Evolutionary conservation across 352 stramenopile genomes (phyloP), one percentile per base, ranked within the genome.

Genomic region (Ophiocytium majus): DNA sequence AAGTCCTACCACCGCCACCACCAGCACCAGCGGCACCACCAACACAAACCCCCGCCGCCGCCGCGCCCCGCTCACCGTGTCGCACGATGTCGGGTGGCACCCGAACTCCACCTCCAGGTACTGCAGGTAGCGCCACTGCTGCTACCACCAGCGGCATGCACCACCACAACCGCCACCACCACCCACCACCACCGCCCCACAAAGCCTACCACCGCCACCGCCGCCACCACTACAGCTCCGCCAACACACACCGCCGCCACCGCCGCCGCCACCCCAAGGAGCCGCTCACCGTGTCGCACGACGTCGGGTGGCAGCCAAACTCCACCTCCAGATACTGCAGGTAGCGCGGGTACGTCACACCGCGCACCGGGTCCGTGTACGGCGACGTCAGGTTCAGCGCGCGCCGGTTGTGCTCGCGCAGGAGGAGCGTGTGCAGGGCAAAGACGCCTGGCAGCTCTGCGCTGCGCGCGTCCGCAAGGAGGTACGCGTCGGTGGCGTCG

Each of bases 391-490:
- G 32, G 37, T 83, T 63, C n/a, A 43, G 33, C 35, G 71, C 85
- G 79, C 81, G 82, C 0, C 81, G 57, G 33, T 89, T 89, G 81
- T 89, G 85, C 36, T 86, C 81, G 33, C 66, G 35, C 80, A 89
- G 75, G 17, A 89, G 81, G 36, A 89, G 23, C 19, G 57, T 83
- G 74, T 81, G 66, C 32, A 89, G 81, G 34, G 85, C 85, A 33
- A 89, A 82, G 1, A 81, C 86, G 9, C 85, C 80, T 0, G 85
- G 85, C 9, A 83, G 64, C 43, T 9, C 43, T 31, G 85, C 82
- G 57, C 35, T 81, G 33, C 85, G 50, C 63, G 86, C 74, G 75
- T 89, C 85, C 31, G 85, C 43, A 19, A 89, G 34, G n/a, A 57
- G 32, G 19, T 31, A 81, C 14, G 43, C 14, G 14, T 57, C 14